Base-by-base conservation (phyloP, 257 asterid genomes). In the Petunia axillaris region DNA sequence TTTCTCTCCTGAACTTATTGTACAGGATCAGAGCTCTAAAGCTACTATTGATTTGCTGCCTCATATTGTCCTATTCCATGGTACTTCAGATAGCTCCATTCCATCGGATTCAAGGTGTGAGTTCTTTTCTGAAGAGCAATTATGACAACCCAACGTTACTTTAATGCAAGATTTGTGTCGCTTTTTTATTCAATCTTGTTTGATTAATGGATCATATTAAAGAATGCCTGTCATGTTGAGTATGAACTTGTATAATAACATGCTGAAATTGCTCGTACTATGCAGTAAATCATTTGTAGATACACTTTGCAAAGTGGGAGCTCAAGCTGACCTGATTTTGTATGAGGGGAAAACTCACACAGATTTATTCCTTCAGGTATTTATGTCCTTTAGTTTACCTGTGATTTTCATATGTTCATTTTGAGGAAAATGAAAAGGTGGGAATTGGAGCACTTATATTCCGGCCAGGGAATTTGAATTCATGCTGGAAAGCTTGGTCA, bases 331-430 rank as follows among this genome's bases (percentile, higher is more conserved):
- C 60, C 89, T 89, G 80, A 84, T 94, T 57, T 76, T 93, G 83
- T 96, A 93, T 74, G 83, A 91, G 2, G 99, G 98, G 77, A 96
- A 94, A 88, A 90, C 97, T 66, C 99, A 94, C 85, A 93, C 98
- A 14, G 99, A 96, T 90, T 82, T 96, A 75, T 96, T 96, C 89
- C 91, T 96, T 80, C 99, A 96, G 83, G 99, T 93, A 75, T 81
- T 75, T 71, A 13, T 46, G 66, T 52, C 16, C 52, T 25, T 9
- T 10, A 55, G 37, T 5, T 64, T 75, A 1, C 66, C 39, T 59
- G 1, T 64, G 37, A 10, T 73, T 53, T 50, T 40, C 25, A 39
- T 57, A 6, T 15, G 10, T 59, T 71, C n/a, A 67, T 1, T 50
- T 40, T 15, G 53, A 13, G 9, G 60, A 25, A 14, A 43, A 7